These are phyloP conservation scores for Oryza brachyantha DNA, from an alignment of 176 grass and related monocot species.

Conservation along the genomic window DNA sequence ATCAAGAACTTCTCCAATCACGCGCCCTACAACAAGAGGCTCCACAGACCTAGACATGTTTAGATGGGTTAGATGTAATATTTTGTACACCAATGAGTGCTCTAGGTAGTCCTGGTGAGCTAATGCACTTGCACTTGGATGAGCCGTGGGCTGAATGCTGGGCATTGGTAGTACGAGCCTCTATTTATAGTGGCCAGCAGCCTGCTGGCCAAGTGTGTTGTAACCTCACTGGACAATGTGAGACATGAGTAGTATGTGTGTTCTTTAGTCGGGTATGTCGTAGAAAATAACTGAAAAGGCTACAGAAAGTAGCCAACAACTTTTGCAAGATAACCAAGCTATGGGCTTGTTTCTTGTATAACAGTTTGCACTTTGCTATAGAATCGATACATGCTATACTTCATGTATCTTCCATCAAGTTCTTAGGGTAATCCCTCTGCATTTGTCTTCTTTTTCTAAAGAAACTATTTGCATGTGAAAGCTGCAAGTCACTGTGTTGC, in stretches of 20 bases:
- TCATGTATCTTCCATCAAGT: constrained; percentile 13
- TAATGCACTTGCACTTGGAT: not conserved
- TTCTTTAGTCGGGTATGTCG: constrained; percentile 34
- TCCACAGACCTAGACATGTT: constrained; percentile 73
- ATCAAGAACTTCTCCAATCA: constrained; percentile 94
- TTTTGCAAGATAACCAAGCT: constrained; percentile 22
- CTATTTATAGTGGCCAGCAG: constrained; percentile 53
- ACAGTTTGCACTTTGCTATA: constrained; percentile 9
- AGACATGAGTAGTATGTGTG: constrained; percentile 25
- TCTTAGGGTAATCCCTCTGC: not conserved
- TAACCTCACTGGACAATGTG: constrained; percentile 28
- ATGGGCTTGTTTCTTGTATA: constrained; percentile 29
- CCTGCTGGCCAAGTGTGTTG: not conserved
- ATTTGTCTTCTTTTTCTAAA: not conserved
- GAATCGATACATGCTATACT: constrained; percentile 18
- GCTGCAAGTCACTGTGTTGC: not conserved
- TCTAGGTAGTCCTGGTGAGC: constrained; percentile 17
- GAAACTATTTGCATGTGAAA: not conserved
- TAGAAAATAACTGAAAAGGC: constrained; percentile 41
- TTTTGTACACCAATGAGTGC: constrained; percentile 30
- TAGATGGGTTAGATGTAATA: constrained; percentile 4
- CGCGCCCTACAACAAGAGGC: constrained; percentile 68
- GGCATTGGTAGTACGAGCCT: constrained; percentile 26
- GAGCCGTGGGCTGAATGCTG: constrained; percentile 33
- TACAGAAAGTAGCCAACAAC: constrained; percentile 8